Conservation (phyloP, 1,284 basidiomycete genomes). For the Rhodotorula sp. region DNA sequence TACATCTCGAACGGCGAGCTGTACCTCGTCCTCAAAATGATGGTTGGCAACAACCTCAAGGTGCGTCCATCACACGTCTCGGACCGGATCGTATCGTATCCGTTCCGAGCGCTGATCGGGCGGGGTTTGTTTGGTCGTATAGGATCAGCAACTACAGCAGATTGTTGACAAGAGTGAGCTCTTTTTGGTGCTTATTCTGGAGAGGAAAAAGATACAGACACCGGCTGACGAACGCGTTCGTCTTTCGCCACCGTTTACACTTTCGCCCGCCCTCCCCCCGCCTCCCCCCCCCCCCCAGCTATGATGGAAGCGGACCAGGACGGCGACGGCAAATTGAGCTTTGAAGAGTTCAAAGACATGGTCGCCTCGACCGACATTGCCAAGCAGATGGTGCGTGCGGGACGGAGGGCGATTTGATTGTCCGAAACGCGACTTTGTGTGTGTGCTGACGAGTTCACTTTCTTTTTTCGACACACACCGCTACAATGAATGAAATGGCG, state of each 20-base stretch:
- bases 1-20: conserved; percentile 99
- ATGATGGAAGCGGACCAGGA: conserved; percentile 99
- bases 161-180: conserved; percentile 87
- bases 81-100: too few species aligned
- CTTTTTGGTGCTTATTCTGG: too few species aligned
- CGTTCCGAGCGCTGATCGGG: neutral
- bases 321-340: conserved; percentile 93
- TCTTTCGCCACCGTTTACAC: too few species aligned
- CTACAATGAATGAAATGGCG: too few species aligned
- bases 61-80: conserved; percentile 50
- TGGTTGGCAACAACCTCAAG: conserved; percentile 99
- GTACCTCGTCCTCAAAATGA: conserved; percentile 97
- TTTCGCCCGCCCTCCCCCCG: too few species aligned
- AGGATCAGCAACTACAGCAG: conserved; percentile 98
- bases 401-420: neutral
- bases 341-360: conserved; percentile 95
- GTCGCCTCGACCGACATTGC: conserved; percentile 96
- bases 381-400: conserved; percentile 77
- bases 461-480: too few species aligned
- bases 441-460: neutral
- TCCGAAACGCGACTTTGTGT: neutral
- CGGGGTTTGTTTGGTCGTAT: neutral
- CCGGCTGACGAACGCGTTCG: too few species aligned
- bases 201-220: too few species aligned
- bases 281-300: neutral